Base-by-base conservation (phyloP, 139 green algal genomes). In the Volvox africanus region DNA sequence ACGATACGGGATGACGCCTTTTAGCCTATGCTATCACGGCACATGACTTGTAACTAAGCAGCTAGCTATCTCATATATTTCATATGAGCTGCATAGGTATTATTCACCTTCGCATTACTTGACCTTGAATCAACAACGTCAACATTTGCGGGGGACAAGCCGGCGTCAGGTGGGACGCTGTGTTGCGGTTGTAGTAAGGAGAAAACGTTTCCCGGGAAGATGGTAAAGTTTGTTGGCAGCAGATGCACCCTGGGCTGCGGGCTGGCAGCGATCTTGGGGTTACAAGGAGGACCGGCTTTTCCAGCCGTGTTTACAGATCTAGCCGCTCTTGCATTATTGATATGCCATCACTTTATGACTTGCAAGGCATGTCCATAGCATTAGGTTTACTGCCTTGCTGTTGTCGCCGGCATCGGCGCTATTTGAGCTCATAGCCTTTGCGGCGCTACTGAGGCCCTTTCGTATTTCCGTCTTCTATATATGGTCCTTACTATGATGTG, bases 341-440 rank as follows among this genome's bases (percentile, higher is more conserved):
- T 16, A 28, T 28, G 65, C 24, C 24, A 73, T 30, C 65, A 28
- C 2, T 73, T 24, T 73, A 12, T 9, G 24, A 9, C 65, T 73
- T 73, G 24, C 11, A 73, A 73, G 65, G 65, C 65, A 73, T 73
- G 65, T 12, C 65, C 65, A 16, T 24, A 28, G 65, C 65, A 30
- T 2, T 24, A 24, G 2, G 65, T 18, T 30, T 30, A 36, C 32
- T 35, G 21, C 26, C 26, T 30, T 13, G 71, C 36, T 84, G 78
- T 33, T 67, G 78, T 65, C 78, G 78, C 78, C 78, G 78, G 75
- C 75, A 55, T 81, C 32, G 75, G 24, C 32, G 75, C 14, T 35
- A 36, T 55, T 84, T 62, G 36, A 84, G 78, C 36, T 84, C 78
- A 26, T 44, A 84, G 16, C 36, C 36, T 84, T 84, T 84, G 78